Percentiles rank a stretch among this genome's conserved stretches.
These are phyloP conservation scores for Pythium aristosporum DNA, from an alignment of 352 stramenopile species.

Conservation along the genomic window DNA sequence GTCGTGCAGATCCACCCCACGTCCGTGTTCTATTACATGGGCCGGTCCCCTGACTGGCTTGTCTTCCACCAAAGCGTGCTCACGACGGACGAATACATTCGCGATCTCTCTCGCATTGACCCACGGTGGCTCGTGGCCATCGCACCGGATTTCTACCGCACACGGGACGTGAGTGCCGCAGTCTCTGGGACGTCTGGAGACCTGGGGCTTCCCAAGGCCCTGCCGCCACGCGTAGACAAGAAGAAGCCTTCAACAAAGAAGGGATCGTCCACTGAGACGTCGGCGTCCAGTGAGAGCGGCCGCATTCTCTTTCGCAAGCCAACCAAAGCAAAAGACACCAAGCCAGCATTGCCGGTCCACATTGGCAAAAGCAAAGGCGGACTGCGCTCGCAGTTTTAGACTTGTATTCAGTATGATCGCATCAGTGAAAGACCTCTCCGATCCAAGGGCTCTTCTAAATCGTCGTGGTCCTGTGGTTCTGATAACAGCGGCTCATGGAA, in stretches of 20 bases:
- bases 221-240: not conserved
- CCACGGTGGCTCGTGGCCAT: conserved; percentile 70
- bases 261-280: not conserved
- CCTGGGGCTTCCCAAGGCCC: conserved; percentile 56
- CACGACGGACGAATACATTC: conserved; percentile 95
- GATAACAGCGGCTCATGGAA: conserved; percentile 18
- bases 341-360: conserved; percentile 62
- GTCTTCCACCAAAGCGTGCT: conserved; percentile 98
- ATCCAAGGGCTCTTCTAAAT: no score
- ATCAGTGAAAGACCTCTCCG: no score
- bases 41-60: conserved; percentile 94
- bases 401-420: conserved; percentile 6
- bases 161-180: conserved; percentile 61
- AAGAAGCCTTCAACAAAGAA: conserved; percentile 23
- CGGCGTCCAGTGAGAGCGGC: conserved; percentile 36
- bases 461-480: not conserved
- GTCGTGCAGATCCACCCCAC: conserved; percentile 75
- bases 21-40: conserved; percentile 71
- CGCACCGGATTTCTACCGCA: conserved; percentile 72
- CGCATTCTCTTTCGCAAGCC: conserved; percentile 81
- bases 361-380: conserved; percentile 85
- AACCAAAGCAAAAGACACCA: conserved; percentile 25
- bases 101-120: conserved; percentile 68
- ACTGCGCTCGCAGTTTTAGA: conserved; percentile 73
- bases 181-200: conserved; percentile 68